Conservation (phyloP, 148 eudicot genomes). For the Camellia lanceoleosa region DNA sequence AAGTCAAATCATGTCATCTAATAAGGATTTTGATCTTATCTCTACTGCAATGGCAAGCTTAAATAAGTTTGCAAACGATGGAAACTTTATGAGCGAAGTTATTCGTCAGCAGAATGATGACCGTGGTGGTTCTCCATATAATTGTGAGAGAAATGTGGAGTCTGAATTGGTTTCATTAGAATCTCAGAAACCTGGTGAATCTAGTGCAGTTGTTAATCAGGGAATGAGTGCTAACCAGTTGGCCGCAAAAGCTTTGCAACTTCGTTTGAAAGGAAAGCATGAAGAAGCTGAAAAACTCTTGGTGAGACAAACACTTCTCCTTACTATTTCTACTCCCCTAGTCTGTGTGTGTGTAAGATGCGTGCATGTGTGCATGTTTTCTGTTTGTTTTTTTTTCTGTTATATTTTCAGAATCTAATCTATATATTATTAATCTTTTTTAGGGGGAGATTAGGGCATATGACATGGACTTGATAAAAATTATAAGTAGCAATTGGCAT, state of each 20-base stretch:
- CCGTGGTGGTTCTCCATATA: conserved; percentile 20
- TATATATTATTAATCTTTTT: background rate
- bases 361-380: too few relatives aligned
- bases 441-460: background rate
- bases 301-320: conserved; percentile 39
- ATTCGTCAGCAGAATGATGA: conserved; percentile 32
- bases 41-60: conserved; percentile 72
- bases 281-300: conserved; percentile 82
- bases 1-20: conserved; percentile 39
- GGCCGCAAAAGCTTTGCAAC: conserved; percentile 92
- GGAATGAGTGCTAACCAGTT: conserved; percentile 83
- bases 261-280: conserved; percentile 85
- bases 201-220: conserved; percentile 27
- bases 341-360: too few relatives aligned
- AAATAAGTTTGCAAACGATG: conserved; percentile 75
- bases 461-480: background rate
- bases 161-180: conserved; percentile 24
- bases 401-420: too few relatives aligned
- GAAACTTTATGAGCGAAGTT: conserved; percentile 63
- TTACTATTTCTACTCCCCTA: background rate
- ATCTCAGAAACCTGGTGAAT: conserved; percentile 24
- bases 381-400: background rate
- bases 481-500: background rate
- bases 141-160: conserved; percentile 30
- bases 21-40: conserved; percentile 53